Base-by-base conservation (phyloP, 495 filamentous ascomycete genomes). In the Trichoderma erinaceum region DNA sequence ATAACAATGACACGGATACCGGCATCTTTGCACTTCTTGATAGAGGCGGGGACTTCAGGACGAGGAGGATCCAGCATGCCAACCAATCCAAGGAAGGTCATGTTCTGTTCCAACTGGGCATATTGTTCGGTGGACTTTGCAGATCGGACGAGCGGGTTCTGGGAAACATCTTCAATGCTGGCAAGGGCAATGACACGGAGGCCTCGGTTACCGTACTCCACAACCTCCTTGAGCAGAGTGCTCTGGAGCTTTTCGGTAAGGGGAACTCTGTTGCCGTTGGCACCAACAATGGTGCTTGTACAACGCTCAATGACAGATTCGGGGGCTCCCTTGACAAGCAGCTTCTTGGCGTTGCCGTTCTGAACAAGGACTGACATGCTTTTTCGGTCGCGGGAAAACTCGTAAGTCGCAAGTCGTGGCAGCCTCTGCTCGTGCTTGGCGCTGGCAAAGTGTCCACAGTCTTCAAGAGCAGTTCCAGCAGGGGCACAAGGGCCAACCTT, bases 1-100 rank as follows among this genome's bases (percentile, higher is more conserved):
- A 99, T 97, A 63, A 99, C 96, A 72, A 99, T 89, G 43, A 99
- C 93, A 44, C 96, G 89, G 71, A 99, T 97, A 70, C 96, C 96
- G 71, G 96, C 96, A 67, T 90, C 88, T 71, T 88, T 90, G 77
- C 96, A 98, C 77, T 93, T 91, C 73, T 83, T 82, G 74, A 99
- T 97, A 29, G 95, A 92, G 52, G 81, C 85, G 56, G 89, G 84
- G 23, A 97, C 96, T 77, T 99, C 96, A n/a, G 91, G 90, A 63
- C 96, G 92, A 73, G 96, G 95, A 61, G 96, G 96, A 76, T 99
- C 96, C 70, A 97, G 84, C 96, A 99, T 99, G 69, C 90, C 93
- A 70, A 97, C 90, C 63, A 99, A 88, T 68, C 94, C 96, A 70
- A 97, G 82, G 41, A 99, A 82, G 46, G 96, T 99, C 83, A 99